Base-by-base conservation (phyloP, 2,329 filamentous ascomycete genomes). In the Whalleya microplaca region DNA sequence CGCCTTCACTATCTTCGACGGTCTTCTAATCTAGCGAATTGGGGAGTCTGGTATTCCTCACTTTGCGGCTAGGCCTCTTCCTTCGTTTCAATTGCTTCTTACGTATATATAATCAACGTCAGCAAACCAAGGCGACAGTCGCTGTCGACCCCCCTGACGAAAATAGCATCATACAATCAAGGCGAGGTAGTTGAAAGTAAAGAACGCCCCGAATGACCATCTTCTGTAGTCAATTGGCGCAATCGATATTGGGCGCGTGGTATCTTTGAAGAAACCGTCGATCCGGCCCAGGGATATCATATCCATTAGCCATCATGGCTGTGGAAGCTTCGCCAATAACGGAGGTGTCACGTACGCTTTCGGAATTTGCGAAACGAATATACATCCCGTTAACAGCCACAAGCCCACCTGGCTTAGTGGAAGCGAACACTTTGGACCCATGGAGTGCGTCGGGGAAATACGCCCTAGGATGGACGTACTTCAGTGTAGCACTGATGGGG, bases 401-500 rank as follows among this genome's bases (percentile, higher is more conserved):
- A 27, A 87, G 84, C 59, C 84, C 84, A 1, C 77, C 85, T 0
- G 85, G 85, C 14, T 75, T 88, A 29, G 75, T 87, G 43, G 82
- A 88, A 71, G 85, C 85, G 19, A 73, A 85, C 61, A 84, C 80
- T 1, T 76, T 87, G 55, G 93, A 97, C 72, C 91, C 93, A 21
- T 97, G 90, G 89, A 82, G 73, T 21, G 77, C 91, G 69, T 87
- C 92, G 20, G 91, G 89, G 44, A 96, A 96, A 77, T 96, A 97
- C 76, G 92, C 83, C 2, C 76, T 91, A 49, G 91, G 89, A 55
- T 96, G 92, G 86, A 91, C 94, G 14, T 96, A 96, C 74, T 96
- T 96, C 68, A 87, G 89, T 50, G 73, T 96, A 47, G 85, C 87
- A 48, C 73, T 97, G 57, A 81, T 93, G 62, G 81, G 83, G 23